Percentiles rank a stretch among this genome's conserved stretches.
Evolutionary conservation across 495 filamentous ascomycete genomes (phyloP).

Genomic region (Mycothermus thermophilus): DNA sequence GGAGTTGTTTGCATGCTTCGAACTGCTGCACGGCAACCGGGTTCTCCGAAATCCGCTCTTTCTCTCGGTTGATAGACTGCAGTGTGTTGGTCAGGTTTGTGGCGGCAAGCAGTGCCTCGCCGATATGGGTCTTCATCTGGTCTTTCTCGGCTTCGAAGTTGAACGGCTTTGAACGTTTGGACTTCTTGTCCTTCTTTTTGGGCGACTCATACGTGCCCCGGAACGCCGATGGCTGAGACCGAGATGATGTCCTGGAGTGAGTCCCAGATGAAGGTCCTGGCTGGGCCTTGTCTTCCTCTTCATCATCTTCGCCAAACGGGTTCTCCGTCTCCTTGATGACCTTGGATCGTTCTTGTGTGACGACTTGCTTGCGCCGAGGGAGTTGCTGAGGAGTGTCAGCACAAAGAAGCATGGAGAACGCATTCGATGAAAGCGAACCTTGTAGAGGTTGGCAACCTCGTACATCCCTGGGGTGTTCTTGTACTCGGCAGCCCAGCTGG

Average conservation of each 20-base stretch:
- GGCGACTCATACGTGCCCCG: conserved; percentile 29
- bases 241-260: conserved; percentile 15
- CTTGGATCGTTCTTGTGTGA: conserved; percentile 61
- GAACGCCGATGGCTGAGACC: conserved; percentile 18
- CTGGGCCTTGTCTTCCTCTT: conserved; percentile 23
- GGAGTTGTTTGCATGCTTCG: conserved; percentile 70
- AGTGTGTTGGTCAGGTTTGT: conserved; percentile 85
- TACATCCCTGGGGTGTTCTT: conserved; percentile 70
- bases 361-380: conserved; percentile 38
- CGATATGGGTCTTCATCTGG: conserved; percentile 66
- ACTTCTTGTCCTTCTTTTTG: conserved; percentile 36
- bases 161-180: conserved; percentile 48
- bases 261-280: conserved; percentile 13
- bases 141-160: conserved; percentile 81
- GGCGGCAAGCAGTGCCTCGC: conserved; percentile 71
- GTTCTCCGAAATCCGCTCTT: conserved; percentile 76
- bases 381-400: conserved; percentile 31
- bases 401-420: too few relatives aligned
- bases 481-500: conserved; percentile 76
- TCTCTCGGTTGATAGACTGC: conserved; percentile 82
- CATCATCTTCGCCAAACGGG: conserved; percentile 48
- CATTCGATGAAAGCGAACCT: conserved; percentile 20
- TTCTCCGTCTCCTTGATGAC: conserved; percentile 65
- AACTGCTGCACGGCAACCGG: conserved; percentile 59
- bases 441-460: conserved; percentile 65